Conservation (phyloP, 176 grass and related monocot species). For the Rhynchospora breviuscula region DNA sequence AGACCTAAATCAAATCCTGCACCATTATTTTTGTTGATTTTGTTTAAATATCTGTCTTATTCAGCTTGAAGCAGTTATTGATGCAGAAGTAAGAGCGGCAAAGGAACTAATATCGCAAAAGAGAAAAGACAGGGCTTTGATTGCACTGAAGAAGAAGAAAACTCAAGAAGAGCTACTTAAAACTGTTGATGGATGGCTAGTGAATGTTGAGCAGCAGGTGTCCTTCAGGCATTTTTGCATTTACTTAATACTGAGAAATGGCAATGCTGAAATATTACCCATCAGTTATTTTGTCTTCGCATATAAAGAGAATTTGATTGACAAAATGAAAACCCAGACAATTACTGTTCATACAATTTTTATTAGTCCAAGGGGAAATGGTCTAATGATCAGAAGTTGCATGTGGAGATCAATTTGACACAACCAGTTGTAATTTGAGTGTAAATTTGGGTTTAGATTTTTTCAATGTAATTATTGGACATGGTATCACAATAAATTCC, state of each 20-base stretch:
- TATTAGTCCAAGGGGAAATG: not conserved
- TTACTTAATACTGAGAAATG: slow-evolving; percentile 53
- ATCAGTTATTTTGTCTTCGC: not conserved
- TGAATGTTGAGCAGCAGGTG: slow-evolving; percentile 96
- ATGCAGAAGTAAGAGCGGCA: slow-evolving; percentile 90
- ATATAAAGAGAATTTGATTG: not conserved
- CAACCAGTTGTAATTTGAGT: not conserved
- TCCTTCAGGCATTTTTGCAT: slow-evolving; percentile 25
- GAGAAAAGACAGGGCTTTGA: slow-evolving; percentile 90
- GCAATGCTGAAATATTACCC: not conserved
- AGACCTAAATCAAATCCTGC: not conserved
- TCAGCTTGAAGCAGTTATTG: slow-evolving; percentile 88
- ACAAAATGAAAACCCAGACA: not conserved
- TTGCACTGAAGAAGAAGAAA: slow-evolving; percentile 97
- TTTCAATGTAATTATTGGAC: not conserved
- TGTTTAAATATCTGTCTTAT: not conserved
- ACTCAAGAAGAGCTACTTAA: slow-evolving; percentile 82
- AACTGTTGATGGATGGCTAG: slow-evolving; percentile 91
- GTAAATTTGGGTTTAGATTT: not conserved
- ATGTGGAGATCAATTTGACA: not conserved
- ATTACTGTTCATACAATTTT: not conserved
- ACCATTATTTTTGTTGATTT: not conserved
- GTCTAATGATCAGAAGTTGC: not conserved
- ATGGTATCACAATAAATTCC: not conserved
- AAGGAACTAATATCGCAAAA: slow-evolving; percentile 74